Base-by-base conservation (phyloP, 2,329 filamentous ascomycete genomes). In the Phialophora verrucosa region DNA sequence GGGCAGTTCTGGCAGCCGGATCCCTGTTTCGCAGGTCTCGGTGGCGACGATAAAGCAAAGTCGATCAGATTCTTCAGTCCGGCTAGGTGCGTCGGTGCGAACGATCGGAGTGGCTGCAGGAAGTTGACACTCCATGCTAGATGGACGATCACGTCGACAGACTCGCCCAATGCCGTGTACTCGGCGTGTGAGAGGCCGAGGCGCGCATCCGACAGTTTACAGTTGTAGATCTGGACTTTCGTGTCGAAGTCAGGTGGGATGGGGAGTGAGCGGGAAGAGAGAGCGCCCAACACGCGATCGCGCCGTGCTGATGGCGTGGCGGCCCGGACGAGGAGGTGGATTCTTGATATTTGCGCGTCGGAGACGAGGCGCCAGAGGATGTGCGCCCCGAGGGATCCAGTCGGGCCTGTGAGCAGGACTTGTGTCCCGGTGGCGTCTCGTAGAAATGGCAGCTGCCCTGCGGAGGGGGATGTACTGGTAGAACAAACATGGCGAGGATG, bases 41-140 rank as follows among this genome's bases (percentile, higher is more conserved):
- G 11, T 12, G 71, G 75, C 23, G 72, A 74, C 1, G 62, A 55
- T 1, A 81, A 72, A 0, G 81, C 78, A 7, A 87, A 75, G 55
- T 79, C 74, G 42, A 87, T 74, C 0, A 88, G 75, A 67, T 87
- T 81, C 10, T 75, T 76, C 11, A 85, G 75, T 31, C 80, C 83
- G 3, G 78, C 76, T 35, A 88, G 82, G 69, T 83, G 83, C 67
- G 85, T 82, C 47, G 79, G 79, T 56, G 81, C 81, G 70, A 89
- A 90, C 66, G 82, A 85, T 47, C 76, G 76, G 0, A 90, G 78
- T 3, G 82, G 81, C 61, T 87, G 78, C 29, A 82, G 83, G 77
- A 90, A 90, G 75, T 90, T 89, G 20, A 90, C 88, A 1, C 84
- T 81, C 88, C 88, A 90, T 23, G 87, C 87, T 7, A 87, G 80